These are phyloP conservation scores for Colletotrichum filicis DNA, from an alignment of 2,329 filamentous ascomycete genomes.

Conservation along the genomic window DNA sequence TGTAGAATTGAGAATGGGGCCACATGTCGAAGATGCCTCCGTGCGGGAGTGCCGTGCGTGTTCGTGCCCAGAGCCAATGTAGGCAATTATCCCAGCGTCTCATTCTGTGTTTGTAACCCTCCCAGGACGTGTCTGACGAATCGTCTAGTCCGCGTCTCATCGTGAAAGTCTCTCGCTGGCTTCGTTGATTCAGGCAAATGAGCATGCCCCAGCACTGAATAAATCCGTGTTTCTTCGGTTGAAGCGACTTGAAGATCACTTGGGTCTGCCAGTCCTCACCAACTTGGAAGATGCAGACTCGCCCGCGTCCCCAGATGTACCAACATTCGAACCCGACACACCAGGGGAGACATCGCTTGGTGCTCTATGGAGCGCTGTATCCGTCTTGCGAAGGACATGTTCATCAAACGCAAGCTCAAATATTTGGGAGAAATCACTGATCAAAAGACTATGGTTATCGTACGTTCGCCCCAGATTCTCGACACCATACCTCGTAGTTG, in stretches of 20 bases:
- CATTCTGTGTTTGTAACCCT: neutral
- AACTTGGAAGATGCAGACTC: constrained; percentile 34
- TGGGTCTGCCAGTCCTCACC: constrained; percentile 38
- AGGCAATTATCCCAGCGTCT: constrained; percentile 33
- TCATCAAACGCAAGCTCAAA: constrained; percentile 38
- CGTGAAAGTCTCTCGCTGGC: constrained; percentile 33
- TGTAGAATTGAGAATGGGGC: constrained; percentile 48
- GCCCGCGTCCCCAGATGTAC: neutral
- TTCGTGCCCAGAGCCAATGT: constrained; percentile 54
- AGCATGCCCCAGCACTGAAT: constrained; percentile 31
- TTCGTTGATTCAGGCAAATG: constrained; percentile 31
- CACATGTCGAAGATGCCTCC: constrained; percentile 46
- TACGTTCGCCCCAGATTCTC: constrained; percentile 22
- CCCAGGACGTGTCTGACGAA: neutral
- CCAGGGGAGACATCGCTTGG: constrained; percentile 31
- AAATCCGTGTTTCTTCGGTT: constrained; percentile 38
- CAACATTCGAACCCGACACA: constrained; percentile 3
- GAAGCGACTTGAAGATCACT: constrained; percentile 41
- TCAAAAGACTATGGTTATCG: constrained; percentile 49
- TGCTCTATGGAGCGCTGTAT: constrained; percentile 44
- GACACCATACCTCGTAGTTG: neutral
- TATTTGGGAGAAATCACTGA: constrained; percentile 46
- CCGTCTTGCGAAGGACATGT: constrained; percentile 41
- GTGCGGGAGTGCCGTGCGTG: constrained; percentile 49
- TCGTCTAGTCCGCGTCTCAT: constrained; percentile 27